Percentiles rank a stretch among this genome's conserved stretches.
phyloP scores from a whole-genome alignment of 108 stramenopile species.

The Schizochytrium sp. region DNA sequence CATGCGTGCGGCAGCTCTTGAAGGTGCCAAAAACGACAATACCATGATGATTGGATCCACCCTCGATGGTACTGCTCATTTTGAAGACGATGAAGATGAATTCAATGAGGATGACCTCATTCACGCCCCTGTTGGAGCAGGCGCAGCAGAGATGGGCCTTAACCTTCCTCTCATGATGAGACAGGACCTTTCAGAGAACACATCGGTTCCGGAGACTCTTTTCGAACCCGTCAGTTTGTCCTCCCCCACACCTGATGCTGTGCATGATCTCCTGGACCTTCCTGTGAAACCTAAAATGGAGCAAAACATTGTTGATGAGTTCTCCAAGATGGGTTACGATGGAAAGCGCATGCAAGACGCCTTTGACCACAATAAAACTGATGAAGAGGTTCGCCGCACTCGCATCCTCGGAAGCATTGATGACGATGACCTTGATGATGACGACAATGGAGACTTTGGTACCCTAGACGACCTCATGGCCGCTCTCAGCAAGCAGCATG shows the following conservation, averaged over 20 bases:
- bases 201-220: not conserved
- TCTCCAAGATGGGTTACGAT: not conserved
- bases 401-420: not conserved
- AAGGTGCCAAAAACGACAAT: not conserved
- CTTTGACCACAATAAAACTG: not conserved
- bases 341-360: not conserved
- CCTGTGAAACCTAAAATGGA: not conserved
- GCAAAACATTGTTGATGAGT: not conserved
- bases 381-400: not conserved
- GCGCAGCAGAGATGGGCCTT: not conserved
- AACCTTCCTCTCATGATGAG: not conserved
- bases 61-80: not conserved
- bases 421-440: not conserved
- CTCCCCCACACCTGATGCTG: not conserved
- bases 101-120: too few relatives aligned
- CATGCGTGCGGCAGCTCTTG: not conserved
- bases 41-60: not conserved
- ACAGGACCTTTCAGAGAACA: not conserved
- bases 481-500: not conserved
- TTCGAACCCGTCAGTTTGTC: not conserved
- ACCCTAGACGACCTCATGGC: conserved; percentile 6
- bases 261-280: not conserved
- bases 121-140: not conserved
- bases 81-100: not conserved
- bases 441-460: not conserved